Percentiles rank a stretch among this genome's conserved stretches.
Conservation (phyloP, 2,329 filamentous ascomycete genomes). For the Epichloe sibirici region DNA sequence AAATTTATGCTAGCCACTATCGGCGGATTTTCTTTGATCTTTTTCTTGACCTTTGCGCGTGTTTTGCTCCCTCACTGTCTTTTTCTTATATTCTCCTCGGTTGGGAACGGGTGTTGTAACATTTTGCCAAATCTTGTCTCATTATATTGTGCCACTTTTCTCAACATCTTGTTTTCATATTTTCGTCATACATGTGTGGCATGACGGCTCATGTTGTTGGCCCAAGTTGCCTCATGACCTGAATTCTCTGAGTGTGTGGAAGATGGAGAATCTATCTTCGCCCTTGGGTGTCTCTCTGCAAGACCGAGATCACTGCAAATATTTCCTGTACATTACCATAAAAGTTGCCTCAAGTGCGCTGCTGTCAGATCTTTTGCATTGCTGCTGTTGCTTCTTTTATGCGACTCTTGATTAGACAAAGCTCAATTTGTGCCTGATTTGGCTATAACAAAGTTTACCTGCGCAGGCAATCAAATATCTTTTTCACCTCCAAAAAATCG, state of each 20-base stretch:
- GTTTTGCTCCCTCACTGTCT: too few relatives aligned
- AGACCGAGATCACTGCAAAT: conserved; percentile 4
- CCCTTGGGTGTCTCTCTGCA: neutral
- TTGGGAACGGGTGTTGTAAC: conserved; percentile 3
- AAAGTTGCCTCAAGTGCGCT: conserved; percentile 33
- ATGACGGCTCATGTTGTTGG: conserved; percentile 5
- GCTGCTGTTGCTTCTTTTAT: conserved; percentile 17
- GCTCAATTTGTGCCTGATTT: conserved; percentile 20
- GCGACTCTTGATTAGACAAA: conserved; percentile 22
- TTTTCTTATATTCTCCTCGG: neutral
- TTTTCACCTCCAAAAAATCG: conserved; percentile 4
- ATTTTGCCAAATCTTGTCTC: neutral
- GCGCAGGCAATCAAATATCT: conserved; percentile 14
- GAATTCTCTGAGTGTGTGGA: conserved; percentile 3
- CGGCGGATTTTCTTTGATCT: neutral
- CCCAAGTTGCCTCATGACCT: conserved; percentile 5
- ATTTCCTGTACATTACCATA: conserved; percentile 44
- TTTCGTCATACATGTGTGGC: conserved; percentile 1
- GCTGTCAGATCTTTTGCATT: conserved; percentile 21
- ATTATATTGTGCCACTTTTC: neutral
- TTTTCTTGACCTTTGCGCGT: too few relatives aligned
- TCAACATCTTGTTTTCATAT: neutral
- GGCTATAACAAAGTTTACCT: conserved; percentile 20
- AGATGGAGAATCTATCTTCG: neutral
- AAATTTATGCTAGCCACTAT: conserved; percentile 1